Percentiles rank a stretch among this genome's conserved stretches.
phyloP scores from a whole-genome alignment of 805 yeast species.

The Spencermartinsiella europaea region DNA sequence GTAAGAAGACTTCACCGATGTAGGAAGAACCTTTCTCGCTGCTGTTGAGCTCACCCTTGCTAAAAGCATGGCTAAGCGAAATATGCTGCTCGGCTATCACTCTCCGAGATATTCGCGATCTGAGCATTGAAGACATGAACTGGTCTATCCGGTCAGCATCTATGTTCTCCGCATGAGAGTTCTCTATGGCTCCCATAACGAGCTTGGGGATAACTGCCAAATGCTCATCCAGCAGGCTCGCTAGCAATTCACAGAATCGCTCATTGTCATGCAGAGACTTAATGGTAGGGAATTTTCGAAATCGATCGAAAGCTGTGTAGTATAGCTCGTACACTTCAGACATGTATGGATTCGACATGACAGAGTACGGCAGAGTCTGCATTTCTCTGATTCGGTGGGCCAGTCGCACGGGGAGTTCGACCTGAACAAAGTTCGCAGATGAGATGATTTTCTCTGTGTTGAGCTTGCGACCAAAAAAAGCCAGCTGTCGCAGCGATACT shows the following conservation, averaged over 20 bases:
- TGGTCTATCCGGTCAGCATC: constrained; percentile 62
- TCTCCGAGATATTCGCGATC: constrained; percentile 85
- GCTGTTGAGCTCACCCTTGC: constrained; percentile 38
- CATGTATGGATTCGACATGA: constrained; percentile 79
- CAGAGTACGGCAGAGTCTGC: constrained; percentile 77
- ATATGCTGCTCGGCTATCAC: constrained; percentile 89
- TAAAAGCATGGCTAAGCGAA: constrained; percentile 64
- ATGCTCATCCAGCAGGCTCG: constrained; percentile 65
- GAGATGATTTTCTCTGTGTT: constrained; percentile 71
- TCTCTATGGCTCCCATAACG: constrained; percentile 90
- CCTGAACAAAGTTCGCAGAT: constrained; percentile 83
- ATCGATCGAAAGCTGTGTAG: constrained; percentile 79
- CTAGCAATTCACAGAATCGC: constrained; percentile 59
- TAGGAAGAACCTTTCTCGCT: constrained; percentile 34
- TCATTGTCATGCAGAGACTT: constrained; percentile 69
- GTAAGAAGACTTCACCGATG: constrained; percentile 74
- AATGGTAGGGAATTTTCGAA: constrained; percentile 68
- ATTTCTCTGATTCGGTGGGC: constrained; percentile 75
- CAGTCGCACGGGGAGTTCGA: constrained; percentile 78
- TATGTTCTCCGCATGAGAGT: constrained; percentile 51
- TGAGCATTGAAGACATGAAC: constrained; percentile 68
- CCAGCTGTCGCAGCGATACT: constrained; percentile 81
- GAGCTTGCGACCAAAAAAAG: constrained; percentile 77
- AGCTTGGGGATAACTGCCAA: constrained; percentile 77
- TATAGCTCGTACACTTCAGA: constrained; percentile 86